A percentile compares a stretch with the other conserved stretches of the same genome.
Evolutionary conservation across 2,329 filamentous ascomycete species (phyloP).

Genomic region (Chlorencoelia australis): DNA sequence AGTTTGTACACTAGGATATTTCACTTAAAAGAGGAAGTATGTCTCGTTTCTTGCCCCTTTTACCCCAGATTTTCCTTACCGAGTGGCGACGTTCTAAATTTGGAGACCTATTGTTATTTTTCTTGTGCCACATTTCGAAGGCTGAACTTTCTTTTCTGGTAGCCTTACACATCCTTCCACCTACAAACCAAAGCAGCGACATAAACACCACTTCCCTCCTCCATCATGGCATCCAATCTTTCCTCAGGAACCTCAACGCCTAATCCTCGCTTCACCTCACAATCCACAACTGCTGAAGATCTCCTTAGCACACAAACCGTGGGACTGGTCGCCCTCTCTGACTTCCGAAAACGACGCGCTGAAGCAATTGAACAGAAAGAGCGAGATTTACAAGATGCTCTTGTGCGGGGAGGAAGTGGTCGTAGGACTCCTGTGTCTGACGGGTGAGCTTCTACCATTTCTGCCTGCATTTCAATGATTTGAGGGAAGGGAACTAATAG

Average conservation of each 20-base stretch:
- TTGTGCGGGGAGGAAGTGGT: constrained; percentile 28
- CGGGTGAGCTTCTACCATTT: constrained; percentile 38
- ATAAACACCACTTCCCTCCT: too few relatives aligned
- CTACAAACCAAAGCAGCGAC: too few relatives aligned
- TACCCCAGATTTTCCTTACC: too few relatives aligned
- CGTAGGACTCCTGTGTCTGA: constrained; percentile 32
- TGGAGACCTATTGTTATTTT: too few relatives aligned
- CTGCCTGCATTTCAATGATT: constrained; percentile 8
- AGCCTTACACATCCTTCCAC: too few relatives aligned
- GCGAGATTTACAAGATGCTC: constrained; percentile 61
- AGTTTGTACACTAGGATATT: too few relatives aligned
- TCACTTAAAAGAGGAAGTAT: too few relatives aligned
- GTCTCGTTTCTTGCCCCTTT: too few relatives aligned
- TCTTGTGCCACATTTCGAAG: too few relatives aligned
- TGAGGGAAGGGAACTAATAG: constrained; percentile 18
- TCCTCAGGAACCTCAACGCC: constrained; percentile 22
- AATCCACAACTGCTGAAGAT: constrained; percentile 27
- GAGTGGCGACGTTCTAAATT: too few relatives aligned
- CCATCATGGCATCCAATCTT: constrained; percentile 19
- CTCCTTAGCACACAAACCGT: constrained; percentile 39
- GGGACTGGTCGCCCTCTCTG: constrained; percentile 81
- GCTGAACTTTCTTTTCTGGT: too few relatives aligned
- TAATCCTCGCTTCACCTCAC: constrained; percentile 26
- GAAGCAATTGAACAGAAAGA: constrained; percentile 90
- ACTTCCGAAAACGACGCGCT: constrained; percentile 91